A percentile compares a stretch with the other conserved stretches of the same genome.
phyloP scores from a whole-genome alignment of 2,329 filamentous ascomycete species.

The Stagonosporopsis vannaccii region DNA sequence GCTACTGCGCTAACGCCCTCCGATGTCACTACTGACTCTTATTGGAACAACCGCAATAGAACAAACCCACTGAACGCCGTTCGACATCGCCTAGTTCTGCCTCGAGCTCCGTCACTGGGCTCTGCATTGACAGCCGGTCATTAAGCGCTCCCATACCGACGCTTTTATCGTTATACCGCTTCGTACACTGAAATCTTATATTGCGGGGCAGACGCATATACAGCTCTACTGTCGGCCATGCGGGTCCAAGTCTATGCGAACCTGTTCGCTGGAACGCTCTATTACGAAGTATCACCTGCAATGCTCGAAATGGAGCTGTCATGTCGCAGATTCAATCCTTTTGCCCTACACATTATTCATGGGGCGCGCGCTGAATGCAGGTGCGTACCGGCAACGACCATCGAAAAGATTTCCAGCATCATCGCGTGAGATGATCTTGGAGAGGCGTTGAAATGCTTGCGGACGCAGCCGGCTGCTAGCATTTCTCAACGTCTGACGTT shows the following conservation, averaged over 20 bases:
- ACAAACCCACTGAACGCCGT: background rate
- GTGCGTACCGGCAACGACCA: slow-evolving; percentile 18
- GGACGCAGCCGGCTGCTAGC: slow-evolving; percentile 43
- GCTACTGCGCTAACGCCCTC: slow-evolving; percentile 2
- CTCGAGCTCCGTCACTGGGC: background rate
- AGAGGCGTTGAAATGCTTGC: slow-evolving; percentile 24
- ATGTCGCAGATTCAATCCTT: slow-evolving; percentile 19
- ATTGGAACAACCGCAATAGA: background rate
- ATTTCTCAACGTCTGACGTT: slow-evolving; percentile 43
- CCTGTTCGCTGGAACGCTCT: slow-evolving; percentile 32
- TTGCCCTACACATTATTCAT: slow-evolving; percentile 9
- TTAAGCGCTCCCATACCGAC: background rate
- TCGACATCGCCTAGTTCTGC: slow-evolving; percentile 11
- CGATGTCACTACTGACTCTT: background rate
- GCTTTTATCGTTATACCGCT: slow-evolving; percentile 7
- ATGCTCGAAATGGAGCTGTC: slow-evolving; percentile 14
- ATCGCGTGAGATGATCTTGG: slow-evolving; percentile 5
- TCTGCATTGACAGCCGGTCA: slow-evolving; percentile 20
- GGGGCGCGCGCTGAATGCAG: slow-evolving; percentile 8
- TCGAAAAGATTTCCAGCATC: background rate
- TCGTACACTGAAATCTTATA: slow-evolving; percentile 33
- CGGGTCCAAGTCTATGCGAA: slow-evolving; percentile 28
- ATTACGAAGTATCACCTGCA: slow-evolving; percentile 18
- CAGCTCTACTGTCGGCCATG: slow-evolving; percentile 20
- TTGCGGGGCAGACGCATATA: slow-evolving; percentile 40